Evolutionary conservation across 2,329 filamentous ascomycete species (phyloP), one percentile per base, ranked within the genome.

Genomic region (Pseudopyricularia javanii): DNA sequence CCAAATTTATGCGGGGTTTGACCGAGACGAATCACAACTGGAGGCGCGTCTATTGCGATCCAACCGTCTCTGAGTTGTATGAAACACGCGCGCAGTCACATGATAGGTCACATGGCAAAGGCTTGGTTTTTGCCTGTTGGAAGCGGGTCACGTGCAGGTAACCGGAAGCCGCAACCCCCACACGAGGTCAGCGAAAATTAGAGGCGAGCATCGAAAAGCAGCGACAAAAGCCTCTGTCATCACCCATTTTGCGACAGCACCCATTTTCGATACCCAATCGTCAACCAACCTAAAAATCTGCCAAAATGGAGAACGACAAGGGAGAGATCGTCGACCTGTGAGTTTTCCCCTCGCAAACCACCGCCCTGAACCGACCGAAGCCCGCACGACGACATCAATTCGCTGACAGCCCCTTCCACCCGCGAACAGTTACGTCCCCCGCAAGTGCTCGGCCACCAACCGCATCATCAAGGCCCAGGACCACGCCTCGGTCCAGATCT

Each of bases 381-480:
- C 53, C 17, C 28, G 55, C 52, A 55, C 47, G 33, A 52, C 47
- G n/a, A 30, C 24, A 17, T n/a, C 28, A 24, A 17, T 37, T 49
- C 24, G 20, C 50, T 51, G 34, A 51, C 50, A 37, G 37, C 34
- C 26, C 50, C 50, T 33, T 30, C 33, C 50, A 7, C 7, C 50
- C 12, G 17, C 17, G 17, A 60, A 59, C 70, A 94, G 89, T 74
- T 95, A 95, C 85, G 88, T 95, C 81, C 90, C 90, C 73, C 89
- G 91, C 82, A 97, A 96, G 82, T 97, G 91, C 88, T 89, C 83
- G 74, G 91, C 91, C 66, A 95, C 91, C 74, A 94, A 95, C 88
- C 89, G 93, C 78, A 96, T 97, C 82, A 97, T 98, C 85, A 96
- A 96, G 82, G 90, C 93, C 80, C 96, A 97, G 81, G 93, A 98